phyloP scores from a whole-genome alignment of 2,329 filamentous ascomycete species.

The Lachnellula occidentalis region DNA sequence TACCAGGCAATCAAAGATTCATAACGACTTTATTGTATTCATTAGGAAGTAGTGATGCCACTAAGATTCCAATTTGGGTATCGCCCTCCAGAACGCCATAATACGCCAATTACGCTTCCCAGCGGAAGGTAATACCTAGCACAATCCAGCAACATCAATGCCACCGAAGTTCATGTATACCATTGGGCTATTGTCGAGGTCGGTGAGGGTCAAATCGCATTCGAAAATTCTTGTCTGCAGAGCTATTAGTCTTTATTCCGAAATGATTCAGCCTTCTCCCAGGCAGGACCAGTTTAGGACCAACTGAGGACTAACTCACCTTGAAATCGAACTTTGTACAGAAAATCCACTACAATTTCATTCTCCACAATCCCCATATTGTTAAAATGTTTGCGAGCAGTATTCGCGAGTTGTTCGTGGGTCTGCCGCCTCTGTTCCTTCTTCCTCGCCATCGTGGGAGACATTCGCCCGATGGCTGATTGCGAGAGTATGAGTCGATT shows the following conservation, averaged over 20 bases:
- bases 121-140: background rate
- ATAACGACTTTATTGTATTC: too few species aligned
- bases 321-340: constrained; percentile 34
- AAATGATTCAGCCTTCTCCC: too few species aligned
- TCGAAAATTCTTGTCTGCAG: constrained; percentile 34
- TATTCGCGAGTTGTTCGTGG: constrained; percentile 66
- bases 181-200: constrained; percentile 17
- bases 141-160: background rate
- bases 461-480: constrained; percentile 63
- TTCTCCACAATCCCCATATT: constrained; percentile 72
- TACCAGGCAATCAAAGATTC: too few species aligned
- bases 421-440: constrained; percentile 60
- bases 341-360: constrained; percentile 65
- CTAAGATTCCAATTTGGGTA: constrained; percentile 4
- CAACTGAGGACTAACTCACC: constrained; percentile 17
- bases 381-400: constrained; percentile 80
- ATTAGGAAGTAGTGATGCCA: too few species aligned
- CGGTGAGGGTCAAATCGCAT: constrained; percentile 33
- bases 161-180: background rate
- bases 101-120: constrained; percentile 2
- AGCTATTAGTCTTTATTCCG: too few species aligned
- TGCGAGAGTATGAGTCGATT: constrained; percentile 56
- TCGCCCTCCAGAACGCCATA: constrained; percentile 1
- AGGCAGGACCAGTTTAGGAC: too few species aligned
- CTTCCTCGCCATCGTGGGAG: constrained; percentile 68